Conservation (phyloP, 805 yeast genomes). For the Metschnikowia peoriensis region DNA sequence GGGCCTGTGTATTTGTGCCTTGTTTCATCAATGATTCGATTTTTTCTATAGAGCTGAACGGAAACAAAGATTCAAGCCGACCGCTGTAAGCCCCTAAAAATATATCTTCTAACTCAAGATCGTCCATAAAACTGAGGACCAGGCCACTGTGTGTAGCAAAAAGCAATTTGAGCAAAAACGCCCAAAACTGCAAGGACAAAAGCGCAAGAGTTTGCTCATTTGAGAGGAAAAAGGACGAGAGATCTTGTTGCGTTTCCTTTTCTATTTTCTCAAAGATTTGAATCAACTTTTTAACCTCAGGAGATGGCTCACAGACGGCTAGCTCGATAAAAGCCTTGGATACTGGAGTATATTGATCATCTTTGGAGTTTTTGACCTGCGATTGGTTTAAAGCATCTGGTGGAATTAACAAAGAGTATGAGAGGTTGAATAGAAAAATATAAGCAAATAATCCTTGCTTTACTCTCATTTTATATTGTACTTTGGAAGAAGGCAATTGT, state of each 20-base stretch:
- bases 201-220: conserved; percentile 2
- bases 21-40: not conserved
- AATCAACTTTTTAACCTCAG: conserved; percentile 2
- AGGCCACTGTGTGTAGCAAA: not conserved
- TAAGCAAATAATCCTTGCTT: conserved; percentile 1
- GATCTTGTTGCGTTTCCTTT: not conserved
- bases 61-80: too few species aligned
- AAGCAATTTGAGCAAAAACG: not conserved
- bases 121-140: not conserved
- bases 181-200: conserved; percentile 1
- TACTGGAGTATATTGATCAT: not conserved
- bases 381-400: not conserved
- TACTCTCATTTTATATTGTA: not conserved
- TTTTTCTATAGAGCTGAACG: too few species aligned
- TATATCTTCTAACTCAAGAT: not conserved
- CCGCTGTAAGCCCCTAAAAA: too few species aligned
- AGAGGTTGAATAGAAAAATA: not conserved
- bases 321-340: too few species aligned
- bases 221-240: conserved; percentile 2
- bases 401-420: conserved; percentile 1
- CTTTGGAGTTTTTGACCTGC: not conserved
- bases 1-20: not conserved
- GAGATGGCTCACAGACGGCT: too few species aligned
- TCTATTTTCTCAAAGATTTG: conserved; percentile 2
- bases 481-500: not conserved